Percentiles rank a stretch among this genome's conserved stretches.
phyloP scores from a whole-genome alignment of 208 protist genomes.

The Leishmania lainsoni region DNA sequence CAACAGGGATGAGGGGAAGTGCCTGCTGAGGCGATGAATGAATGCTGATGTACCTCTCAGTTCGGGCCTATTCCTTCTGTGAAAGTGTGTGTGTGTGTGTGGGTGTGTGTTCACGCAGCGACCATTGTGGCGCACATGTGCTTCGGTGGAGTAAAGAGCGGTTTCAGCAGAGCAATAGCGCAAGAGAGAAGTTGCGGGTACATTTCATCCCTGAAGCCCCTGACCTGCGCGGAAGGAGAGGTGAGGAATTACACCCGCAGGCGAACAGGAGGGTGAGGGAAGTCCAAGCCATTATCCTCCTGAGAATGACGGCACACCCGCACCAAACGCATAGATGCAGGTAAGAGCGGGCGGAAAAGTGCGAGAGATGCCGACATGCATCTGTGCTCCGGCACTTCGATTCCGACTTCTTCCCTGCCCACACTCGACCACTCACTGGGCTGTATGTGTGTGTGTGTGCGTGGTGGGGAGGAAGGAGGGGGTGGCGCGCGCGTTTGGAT shows the following conservation, averaged over 20 bases:
- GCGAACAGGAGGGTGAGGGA: background rate
- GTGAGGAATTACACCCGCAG: background rate
- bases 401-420: background rate
- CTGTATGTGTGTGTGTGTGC: background rate
- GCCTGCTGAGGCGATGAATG: background rate
- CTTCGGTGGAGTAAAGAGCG: background rate
- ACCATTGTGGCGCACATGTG: background rate
- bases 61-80: too few species aligned
- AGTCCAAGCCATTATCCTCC: background rate
- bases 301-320: background rate
- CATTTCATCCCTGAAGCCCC: background rate
- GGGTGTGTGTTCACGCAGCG: background rate
- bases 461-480: background rate
- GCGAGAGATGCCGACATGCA: background rate
- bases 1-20: background rate
- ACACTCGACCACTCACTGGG: background rate
- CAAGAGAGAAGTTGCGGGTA: background rate
- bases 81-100: background rate
- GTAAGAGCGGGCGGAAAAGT: background rate
- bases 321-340: background rate
- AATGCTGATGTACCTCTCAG: too few species aligned
- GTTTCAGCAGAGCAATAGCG: background rate
- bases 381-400: background rate
- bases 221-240: background rate
- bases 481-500: background rate